A percentile compares a stretch with the other conserved stretches of the same genome.
These are phyloP conservation scores for Trichoderma sp. DNA, from an alignment of 2,329 filamentous ascomycete genomes.

Conservation along the genomic window DNA sequence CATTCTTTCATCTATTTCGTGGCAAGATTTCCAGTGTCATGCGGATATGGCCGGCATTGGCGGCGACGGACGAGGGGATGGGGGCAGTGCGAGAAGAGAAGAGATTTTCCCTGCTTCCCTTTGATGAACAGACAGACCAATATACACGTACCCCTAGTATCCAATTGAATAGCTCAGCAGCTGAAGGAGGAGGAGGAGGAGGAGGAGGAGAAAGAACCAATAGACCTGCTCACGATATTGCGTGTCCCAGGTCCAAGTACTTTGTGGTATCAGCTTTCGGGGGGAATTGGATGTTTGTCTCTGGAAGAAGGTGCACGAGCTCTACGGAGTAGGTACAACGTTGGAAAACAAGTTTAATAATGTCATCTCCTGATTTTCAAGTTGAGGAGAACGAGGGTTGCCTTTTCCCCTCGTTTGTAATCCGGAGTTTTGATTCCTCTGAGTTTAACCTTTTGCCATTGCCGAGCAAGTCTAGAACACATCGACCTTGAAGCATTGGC, in stretches of 20 bases:
- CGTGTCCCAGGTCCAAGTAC: constrained; percentile 4
- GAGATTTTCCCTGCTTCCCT: background rate
- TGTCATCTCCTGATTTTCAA: background rate
- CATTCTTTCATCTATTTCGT: constrained; percentile 8
- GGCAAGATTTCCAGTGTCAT: background rate
- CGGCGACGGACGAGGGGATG: background rate
- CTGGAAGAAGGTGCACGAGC: constrained; percentile 3
- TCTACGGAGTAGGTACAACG: constrained; percentile 19
- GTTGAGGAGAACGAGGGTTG: background rate
- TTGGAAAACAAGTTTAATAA: constrained; percentile 23
- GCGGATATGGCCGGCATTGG: background rate
- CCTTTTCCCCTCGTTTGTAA: constrained; percentile 10
- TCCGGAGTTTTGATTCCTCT: constrained; percentile 12
- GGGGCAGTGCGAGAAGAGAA: background rate
- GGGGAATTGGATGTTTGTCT: background rate
- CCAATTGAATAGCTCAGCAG: background rate
- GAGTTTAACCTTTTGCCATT: constrained; percentile 19
- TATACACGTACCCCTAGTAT: constrained; percentile 6
- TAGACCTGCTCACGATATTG: constrained; percentile 10
- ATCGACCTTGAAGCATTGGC: background rate
- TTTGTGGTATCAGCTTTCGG: background rate
- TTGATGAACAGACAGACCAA: constrained; percentile 2
- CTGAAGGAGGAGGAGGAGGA: background rate
- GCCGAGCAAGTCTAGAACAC: constrained; percentile 19
- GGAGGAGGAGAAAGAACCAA: background rate